Evolutionary conservation across 768 basidiomycete species (phyloP).

Genomic region (Tricholoma hemisulphureum): DNA sequence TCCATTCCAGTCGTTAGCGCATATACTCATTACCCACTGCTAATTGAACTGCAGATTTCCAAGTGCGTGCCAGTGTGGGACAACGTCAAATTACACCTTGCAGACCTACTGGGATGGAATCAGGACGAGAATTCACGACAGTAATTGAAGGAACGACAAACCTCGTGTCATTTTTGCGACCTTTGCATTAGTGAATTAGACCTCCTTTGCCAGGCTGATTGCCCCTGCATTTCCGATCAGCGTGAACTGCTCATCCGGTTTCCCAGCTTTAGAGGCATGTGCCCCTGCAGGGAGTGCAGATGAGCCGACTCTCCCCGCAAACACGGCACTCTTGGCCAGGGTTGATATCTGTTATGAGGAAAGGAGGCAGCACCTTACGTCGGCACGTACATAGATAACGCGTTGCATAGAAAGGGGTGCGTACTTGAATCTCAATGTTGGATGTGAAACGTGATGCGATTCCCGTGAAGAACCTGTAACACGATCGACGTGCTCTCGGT

Average conservation of each 20-base stretch:
- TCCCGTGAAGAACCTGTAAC: conserved; percentile 35
- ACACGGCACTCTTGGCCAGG: conserved; percentile 52
- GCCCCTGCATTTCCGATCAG: conserved; percentile 57
- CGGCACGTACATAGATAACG: too few species aligned
- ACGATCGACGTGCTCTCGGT: too few species aligned
- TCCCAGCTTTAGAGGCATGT: conserved; percentile 40
- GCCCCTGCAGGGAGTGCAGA: conserved; percentile 44
- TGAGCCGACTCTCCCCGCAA: conserved; percentile 57
- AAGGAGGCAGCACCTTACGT: too few species aligned
- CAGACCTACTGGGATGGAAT: too few species aligned
- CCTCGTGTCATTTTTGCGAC: too few species aligned
- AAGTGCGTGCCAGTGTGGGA: too few species aligned
- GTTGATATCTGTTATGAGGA: conserved; percentile 42
- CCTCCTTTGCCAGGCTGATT: conserved; percentile 31
- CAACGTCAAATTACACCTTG: too few species aligned
- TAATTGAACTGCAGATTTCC: too few species aligned
- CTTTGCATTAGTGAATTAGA: too few species aligned
- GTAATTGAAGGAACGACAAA: too few species aligned
- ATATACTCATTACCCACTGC: too few species aligned
- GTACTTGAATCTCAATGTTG: conserved; percentile 45
- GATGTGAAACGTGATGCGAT: conserved; percentile 38
- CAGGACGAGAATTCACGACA: background rate
- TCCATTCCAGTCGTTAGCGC: too few species aligned
- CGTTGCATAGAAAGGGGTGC: conserved; percentile 5
- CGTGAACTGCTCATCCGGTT: conserved; percentile 44